Evolutionary conservation across 495 filamentous ascomycete species (phyloP), one percentile per base, ranked within the genome.

Genomic region (Penicillium roqueforti): DNA sequence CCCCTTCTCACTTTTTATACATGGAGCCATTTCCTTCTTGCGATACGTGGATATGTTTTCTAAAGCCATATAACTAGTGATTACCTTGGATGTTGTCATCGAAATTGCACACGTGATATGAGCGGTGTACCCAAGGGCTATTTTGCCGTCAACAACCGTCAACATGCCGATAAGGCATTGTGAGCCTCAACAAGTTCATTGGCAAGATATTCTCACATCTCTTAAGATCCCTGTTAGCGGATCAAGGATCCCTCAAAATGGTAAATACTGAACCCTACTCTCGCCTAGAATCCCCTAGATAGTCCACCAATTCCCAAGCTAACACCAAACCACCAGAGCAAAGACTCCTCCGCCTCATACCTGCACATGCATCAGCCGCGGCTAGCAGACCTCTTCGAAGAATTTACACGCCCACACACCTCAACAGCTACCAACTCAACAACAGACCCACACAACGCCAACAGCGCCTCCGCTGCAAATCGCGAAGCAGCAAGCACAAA

Each of bases 321-420:
- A 39, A 38, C 29, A 18, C 39, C 20, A 53, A 37, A 43, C 10
- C 25, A n/a, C 54, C 65, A 92, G 89, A 88, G 88, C 71, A 95
- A 92, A 83, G 93, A 98, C 79, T 87, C 87, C 53, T 80, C 81
- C 70, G 81, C 85, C 74, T 95, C 88, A 55, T 85, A 92, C 75
- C 72, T 97, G 56, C 93, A 98, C 83, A 86, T 97, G 76, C 82
- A 85, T 66, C 76, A 80, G 51, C 76, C 90, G 16, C 83, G 83
- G 58, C 80, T 90, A 64, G 93, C 91, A 51, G 92, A 98, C 74
- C 81, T 92, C 60, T 91, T 96, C 65, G 93, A 97, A 79, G 89
- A 92, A 68, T 91, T 91, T 60, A 74, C 70, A 2, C 68, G 70
- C 28, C 74, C 75, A 9, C 70, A 74, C 54, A 67, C 70, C 31